Base-by-base conservation (phyloP, 2,329 filamentous ascomycete species). In the Ophiostoma ulmi region DNA sequence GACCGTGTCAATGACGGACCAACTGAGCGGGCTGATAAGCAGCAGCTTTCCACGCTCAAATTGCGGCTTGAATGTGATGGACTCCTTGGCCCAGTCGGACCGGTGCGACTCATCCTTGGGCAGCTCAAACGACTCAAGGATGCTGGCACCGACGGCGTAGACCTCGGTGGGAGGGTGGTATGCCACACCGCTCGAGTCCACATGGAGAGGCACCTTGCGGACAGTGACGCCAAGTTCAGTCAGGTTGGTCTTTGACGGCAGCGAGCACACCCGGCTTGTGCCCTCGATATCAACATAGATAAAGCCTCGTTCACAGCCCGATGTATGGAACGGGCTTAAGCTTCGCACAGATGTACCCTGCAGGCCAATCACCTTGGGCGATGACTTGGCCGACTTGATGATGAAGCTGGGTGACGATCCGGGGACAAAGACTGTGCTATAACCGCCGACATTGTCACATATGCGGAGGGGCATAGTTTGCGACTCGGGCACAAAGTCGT, bases 71-170 rank as follows among this genome's bases (percentile, higher is more conserved):
- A 89, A 85, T 0, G 76, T 71, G 69, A 84, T 81, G 78, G 90
- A 89, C 76, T 96, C 94, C 73, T 87, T 87, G 31, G 89, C 86
- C 88, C 93, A 94, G 73, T 95, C 91, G 73, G 86, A 86, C 75
- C 96, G 91, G 73, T 92, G 88, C 72, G 97, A 90, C 74, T 94
- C 94, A 75, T 97, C 93, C 69, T 91, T 91, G 1, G 93, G 92
- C 31, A 97, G 85, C 78, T 93, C 91, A 77, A 97, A 98, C 3
- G 89, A 87, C 67, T 90, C 87, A 36, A 80, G 77, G 8, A 83
- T 82, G 73, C 88, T 90, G 70, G 91, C 94, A 4, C 88, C 92
- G 20, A 94, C 82, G 1, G 93, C 87, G 76, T 97, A 97, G 0
- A 90, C 87, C 31, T 88, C 87, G 61, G 90, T 90, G 0, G 88